Evolutionary conservation across 768 basidiomycete species (phyloP), one percentile per base, ranked within the genome.

Genomic region (Psilocybe sp.): DNA sequence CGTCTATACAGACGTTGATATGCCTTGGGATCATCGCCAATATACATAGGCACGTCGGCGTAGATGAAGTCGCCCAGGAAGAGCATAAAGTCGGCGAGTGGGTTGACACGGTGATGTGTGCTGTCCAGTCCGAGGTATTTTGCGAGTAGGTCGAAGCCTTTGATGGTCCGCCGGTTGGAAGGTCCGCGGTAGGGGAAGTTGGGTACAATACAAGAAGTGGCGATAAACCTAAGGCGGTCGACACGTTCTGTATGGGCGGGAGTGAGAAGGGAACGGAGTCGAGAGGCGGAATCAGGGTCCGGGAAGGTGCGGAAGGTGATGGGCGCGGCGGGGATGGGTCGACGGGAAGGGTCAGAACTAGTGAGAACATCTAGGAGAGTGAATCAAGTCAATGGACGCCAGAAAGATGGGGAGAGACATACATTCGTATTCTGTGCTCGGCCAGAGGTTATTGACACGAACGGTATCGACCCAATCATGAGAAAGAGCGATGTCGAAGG

Each of bases 41-140:
- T 73, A 59, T 82, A 84, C 10, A 74, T 44, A 5, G 89, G 87
- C 1, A 86, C 80, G 56, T 89, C 87, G 1, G 84, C 83, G 55
- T 89, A 88, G 54, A 91, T 84, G 53, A 85, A 86, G 60, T 89
- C 87, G 5, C 87, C 87, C 43, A 89, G 66, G 63, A 89, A 81
- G 5, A 88, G 60, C 65, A 89, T 64, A 56, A 89, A 90, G 46
- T 82, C 81, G 4, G 76, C 66, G 3, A 69, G 69, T 16, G 66
- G 54, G 41, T 43, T 49, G 52, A 45, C 40, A 35, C 14, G 35
- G 50, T 49, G 41, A 32, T 15, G 51, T 49, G n/a, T 9, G 74
- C 65, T 56, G 69, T 28, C 23, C 23, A 28, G 23, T 28, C 23
- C 72, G 35, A 85, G 67, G 54, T 80, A 80, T 44, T 80, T 69